Conservation (phyloP, 192 early-diverging fungal species). For the Coemansia sp. region DNA sequence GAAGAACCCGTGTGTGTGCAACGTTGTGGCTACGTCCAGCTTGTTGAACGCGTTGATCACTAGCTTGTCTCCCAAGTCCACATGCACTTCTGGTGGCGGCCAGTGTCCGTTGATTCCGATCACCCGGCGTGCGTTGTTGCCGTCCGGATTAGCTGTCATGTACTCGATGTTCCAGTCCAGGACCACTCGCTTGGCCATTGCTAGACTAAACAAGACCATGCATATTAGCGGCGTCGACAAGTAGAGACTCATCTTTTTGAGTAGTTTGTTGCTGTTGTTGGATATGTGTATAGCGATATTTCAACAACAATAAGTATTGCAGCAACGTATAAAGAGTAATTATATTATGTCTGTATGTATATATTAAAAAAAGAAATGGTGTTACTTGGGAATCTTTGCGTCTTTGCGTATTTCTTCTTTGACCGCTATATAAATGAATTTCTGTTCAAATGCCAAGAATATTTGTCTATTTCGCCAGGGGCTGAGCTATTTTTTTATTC, state of each 20-base stretch:
- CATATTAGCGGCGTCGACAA: not conserved
- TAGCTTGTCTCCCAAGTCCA: conserved; percentile 30
- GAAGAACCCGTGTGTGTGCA: conserved; percentile 81
- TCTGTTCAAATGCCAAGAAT: no score
- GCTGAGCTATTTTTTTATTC: no score
- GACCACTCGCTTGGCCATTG: conserved; percentile 53
- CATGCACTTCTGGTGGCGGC: conserved; percentile 59
- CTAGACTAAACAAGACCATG: not conserved
- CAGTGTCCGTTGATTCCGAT: conserved; percentile 67
- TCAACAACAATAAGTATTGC: no score
- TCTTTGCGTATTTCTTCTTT: no score
- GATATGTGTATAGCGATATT: no score
- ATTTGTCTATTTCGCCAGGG: no score
- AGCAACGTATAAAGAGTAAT: no score
- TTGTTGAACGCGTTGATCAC: conserved; percentile 57
- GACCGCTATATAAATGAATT: no score
- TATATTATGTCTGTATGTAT: no score
- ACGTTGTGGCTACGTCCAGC: conserved; percentile 62
- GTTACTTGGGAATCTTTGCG: no score
- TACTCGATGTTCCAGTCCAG: conserved; percentile 72
- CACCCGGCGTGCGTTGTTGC: conserved; percentile 63
- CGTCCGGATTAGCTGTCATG: conserved; percentile 67
- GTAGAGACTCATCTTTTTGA: not conserved
- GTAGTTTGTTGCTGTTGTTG: no score
- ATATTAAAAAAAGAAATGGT: no score